A percentile compares a stretch with the other conserved stretches of the same genome.
Evolutionary conservation across 140 eudicot genomes (phyloP).

Genomic region (Ambrosia hybrid): DNA sequence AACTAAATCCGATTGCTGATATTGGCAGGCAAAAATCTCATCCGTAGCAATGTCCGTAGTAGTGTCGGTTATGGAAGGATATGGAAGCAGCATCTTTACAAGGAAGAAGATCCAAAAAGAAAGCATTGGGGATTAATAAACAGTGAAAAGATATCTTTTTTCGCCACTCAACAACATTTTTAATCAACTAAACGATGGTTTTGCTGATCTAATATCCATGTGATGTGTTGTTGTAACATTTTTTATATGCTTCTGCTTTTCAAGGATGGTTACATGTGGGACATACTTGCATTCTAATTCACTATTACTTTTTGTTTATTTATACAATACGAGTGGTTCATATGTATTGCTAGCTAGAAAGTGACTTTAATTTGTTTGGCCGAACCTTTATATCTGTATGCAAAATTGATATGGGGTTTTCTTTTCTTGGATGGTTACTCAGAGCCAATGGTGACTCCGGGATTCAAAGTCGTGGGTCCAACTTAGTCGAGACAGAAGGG

Average conservation of each 20-base stretch:
- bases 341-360: not conserved
- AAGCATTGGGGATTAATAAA: conserved; percentile 4
- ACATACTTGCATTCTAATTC: not conserved
- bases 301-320: not conserved
- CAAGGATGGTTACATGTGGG: conserved; percentile 13
- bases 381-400: not conserved
- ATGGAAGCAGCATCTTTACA: conserved; percentile 6
- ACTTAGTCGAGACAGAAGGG: not conserved
- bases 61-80: conserved; percentile 2
- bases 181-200: conserved; percentile 9
- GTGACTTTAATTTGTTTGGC: not conserved
- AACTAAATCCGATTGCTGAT: not conserved
- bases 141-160: not conserved
- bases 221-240: not conserved
- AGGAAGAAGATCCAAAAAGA: conserved; percentile 1
- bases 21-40: not conserved
- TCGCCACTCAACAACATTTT: not conserved
- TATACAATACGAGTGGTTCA: not conserved
- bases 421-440: not conserved
- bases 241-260: conserved; percentile 10
- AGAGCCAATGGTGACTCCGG: too few species aligned
- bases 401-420: not conserved
- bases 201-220: conserved; percentile 10
- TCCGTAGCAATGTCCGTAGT: not conserved
- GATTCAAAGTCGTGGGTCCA: not conserved